Base-by-base conservation (phyloP, 2,329 filamentous ascomycete species). In the Cryphonectria parasitica region DNA sequence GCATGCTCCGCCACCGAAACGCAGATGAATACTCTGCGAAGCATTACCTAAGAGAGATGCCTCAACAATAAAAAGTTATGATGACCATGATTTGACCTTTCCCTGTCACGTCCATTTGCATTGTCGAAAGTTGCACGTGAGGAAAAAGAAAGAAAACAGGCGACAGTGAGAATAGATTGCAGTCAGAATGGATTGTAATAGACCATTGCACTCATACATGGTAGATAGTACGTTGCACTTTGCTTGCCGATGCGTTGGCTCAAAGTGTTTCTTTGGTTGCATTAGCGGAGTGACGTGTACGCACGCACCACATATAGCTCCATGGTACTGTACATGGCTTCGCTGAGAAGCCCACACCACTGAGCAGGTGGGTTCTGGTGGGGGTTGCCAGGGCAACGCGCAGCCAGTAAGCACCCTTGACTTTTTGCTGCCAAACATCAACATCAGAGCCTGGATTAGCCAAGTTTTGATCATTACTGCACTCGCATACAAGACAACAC, bases 341-440 rank as follows among this genome's bases (percentile, higher is more conserved):
- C 11, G 28, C 54, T 31, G 25, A 10, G 25, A 19, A 34, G 13
- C 13, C 25, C 11, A 28, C 22, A 13, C 22, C 10, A 25, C 28
- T 58, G 25, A 58, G 25, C 39, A 64, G 41, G 61, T 39, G 61
- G 61, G 36, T 19, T 17, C 61, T 43, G 1, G 25, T 22, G n/a
- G 45, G 2, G 0, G 74, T 76, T 74, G 69, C 71, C 71, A 52
- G 36, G 43, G 68, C 74, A 76, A 76, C 75, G 41, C n/a, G 19
- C 69, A 52, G 45, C 45, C 22, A n/a, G 13, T 15, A 15, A 43
- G 25, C 62, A 66, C 19, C 70, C 67, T 45, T 66, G 70, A 52
- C 67, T 7, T 62, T 67, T 49, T 17, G 19, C n/a, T 58, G 28
- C 45, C 49, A 70, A 73, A 72, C 71, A 71, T 69, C 66, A 71